Percentiles rank a stretch among this genome's conserved stretches.
Evolutionary conservation across 2,329 filamentous ascomycete genomes (phyloP).

Genomic region (Rutstroemia sp.): DNA sequence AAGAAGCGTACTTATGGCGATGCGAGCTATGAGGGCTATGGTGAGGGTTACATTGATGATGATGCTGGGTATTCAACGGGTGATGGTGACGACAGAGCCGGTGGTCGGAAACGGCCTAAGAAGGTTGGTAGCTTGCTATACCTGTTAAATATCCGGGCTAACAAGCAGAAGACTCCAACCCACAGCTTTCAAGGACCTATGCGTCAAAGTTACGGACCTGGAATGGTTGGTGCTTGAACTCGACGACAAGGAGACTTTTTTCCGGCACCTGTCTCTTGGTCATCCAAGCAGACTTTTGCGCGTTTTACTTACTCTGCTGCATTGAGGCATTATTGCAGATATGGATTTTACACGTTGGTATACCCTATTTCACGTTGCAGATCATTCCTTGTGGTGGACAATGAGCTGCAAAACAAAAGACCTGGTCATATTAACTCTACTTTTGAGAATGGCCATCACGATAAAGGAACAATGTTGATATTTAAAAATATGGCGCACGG

Average conservation of each 20-base stretch:
- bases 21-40: slow-evolving; percentile 66
- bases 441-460: not conserved
- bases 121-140: slow-evolving; percentile 41
- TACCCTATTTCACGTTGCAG: not conserved
- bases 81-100: slow-evolving; percentile 54
- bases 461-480: slow-evolving; percentile 1
- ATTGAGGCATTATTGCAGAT: slow-evolving; percentile 2
- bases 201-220: slow-evolving; percentile 44
- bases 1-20: slow-evolving; percentile 75
- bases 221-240: slow-evolving; percentile 47
- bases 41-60: slow-evolving; percentile 64
- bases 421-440: not conserved
- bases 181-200: slow-evolving; percentile 22
- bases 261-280: not conserved
- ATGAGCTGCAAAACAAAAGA: not conserved
- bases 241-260: slow-evolving; percentile 4
- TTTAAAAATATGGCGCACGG: not conserved
- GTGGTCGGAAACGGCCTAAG: slow-evolving; percentile 55
- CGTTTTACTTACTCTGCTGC: not conserved
- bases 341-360: slow-evolving; percentile 3
- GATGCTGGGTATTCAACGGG: slow-evolving; percentile 64
- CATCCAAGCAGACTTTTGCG: not conserved
- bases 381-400: not conserved
- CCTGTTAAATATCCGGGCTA: slow-evolving; percentile 15
- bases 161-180: slow-evolving; percentile 21